Percentiles rank a stretch among this genome's conserved stretches.
Conservation (phyloP, 495 filamentous ascomycete genomes). For the Massariosphaeria phaeospora region DNA sequence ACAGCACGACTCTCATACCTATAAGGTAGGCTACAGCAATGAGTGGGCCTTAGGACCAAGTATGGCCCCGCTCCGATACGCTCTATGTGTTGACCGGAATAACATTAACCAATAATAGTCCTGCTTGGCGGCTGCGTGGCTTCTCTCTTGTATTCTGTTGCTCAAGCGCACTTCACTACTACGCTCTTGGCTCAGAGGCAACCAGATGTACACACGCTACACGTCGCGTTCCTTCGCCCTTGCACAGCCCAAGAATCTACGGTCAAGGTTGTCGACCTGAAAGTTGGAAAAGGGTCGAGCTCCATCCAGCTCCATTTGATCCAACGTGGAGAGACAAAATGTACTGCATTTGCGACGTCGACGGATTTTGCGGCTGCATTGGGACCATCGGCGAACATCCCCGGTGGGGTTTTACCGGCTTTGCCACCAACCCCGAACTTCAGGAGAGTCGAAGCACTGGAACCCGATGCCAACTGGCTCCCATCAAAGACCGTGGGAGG, state of each 20-base stretch:
- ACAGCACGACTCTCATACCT: conserved; percentile 2
- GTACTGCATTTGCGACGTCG: neutral
- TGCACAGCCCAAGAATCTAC: neutral
- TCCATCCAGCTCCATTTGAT: conserved; percentile 1
- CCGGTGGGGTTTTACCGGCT: neutral
- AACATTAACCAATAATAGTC: neutral
- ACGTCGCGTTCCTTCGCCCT: neutral
- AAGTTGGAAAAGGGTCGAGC: neutral
- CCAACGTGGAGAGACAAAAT: neutral
- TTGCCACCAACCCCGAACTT: neutral
- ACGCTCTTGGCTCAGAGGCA: neutral
- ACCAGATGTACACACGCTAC: conserved; percentile 1
- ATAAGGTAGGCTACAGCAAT: neutral
- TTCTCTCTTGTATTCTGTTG: neutral
- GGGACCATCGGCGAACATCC: neutral
- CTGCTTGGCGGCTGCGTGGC: neutral
- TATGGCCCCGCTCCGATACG: neutral
- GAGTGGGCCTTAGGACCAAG: neutral
- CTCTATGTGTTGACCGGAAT: neutral
- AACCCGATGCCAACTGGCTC: neutral
- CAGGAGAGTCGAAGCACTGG: neutral
- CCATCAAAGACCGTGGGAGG: neutral
- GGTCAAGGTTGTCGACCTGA: neutral
- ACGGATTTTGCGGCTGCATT: neutral
- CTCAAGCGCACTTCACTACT: neutral